These are phyloP conservation scores for Coccomyxa subellipsoidea DNA, from an alignment of 163 green algal species.

Conservation along the genomic window DNA sequence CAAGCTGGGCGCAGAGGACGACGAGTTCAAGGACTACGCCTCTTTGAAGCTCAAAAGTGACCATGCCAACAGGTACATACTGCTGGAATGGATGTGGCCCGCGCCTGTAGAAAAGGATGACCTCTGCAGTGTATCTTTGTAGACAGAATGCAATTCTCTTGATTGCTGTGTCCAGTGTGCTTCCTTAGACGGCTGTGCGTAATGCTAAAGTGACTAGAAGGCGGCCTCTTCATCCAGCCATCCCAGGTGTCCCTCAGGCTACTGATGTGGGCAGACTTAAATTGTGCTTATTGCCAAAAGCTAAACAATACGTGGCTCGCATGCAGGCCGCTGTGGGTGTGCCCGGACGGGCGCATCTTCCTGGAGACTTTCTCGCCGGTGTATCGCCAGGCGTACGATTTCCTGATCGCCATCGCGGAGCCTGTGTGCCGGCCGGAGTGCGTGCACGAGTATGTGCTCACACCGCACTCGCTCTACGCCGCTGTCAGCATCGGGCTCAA, in stretches of 20 bases:
- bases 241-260: too few relatives aligned
- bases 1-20: slow-evolving; percentile 38
- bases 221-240: too few relatives aligned
- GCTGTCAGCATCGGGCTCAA: slow-evolving; percentile 94
- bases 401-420: slow-evolving; percentile 97
- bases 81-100: neutral
- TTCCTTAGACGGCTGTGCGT: too few relatives aligned
- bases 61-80: slow-evolving; percentile 70
- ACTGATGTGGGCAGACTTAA: too few relatives aligned
- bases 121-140: too few relatives aligned
- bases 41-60: slow-evolving; percentile 82
- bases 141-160: too few relatives aligned
- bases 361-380: slow-evolving; percentile 94
- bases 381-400: slow-evolving; percentile 97
- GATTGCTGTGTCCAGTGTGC: too few relatives aligned
- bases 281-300: too few relatives aligned
- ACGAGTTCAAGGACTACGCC: slow-evolving; percentile 62
- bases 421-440: slow-evolving; percentile 86
- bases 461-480: slow-evolving; percentile 94
- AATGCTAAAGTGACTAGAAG: too few relatives aligned
- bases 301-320: neutral
- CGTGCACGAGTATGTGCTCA: slow-evolving; percentile 94
- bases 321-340: slow-evolving; percentile 91
- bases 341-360: slow-evolving; percentile 93
- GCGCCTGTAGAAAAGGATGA: too few relatives aligned